A percentile compares a stretch with the other conserved stretches of the same genome.
Conservation (phyloP, 2,329 filamentous ascomycete species). For the Nemania abortiva region DNA sequence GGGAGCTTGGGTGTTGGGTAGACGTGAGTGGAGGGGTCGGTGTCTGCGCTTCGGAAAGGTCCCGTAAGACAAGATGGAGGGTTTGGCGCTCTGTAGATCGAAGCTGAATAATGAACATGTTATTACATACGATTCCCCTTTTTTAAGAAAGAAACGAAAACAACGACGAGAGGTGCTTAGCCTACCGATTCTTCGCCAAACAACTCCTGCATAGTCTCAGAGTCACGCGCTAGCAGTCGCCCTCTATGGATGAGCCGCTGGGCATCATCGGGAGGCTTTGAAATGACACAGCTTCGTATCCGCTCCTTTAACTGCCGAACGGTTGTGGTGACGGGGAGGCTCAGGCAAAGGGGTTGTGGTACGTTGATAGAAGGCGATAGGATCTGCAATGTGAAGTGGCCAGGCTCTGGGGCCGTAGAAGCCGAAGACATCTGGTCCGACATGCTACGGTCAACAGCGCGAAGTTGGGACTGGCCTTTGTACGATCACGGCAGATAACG, state of each 20-base stretch:
- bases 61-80: slow-evolving; percentile 53
- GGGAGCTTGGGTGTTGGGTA: slow-evolving; percentile 36
- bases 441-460: not conserved
- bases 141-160: too few species aligned
- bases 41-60: slow-evolving; percentile 46
- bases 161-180: slow-evolving; percentile 15
- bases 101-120: slow-evolving; percentile 41
- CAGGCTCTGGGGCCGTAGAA: slow-evolving; percentile 45
- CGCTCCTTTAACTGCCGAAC: slow-evolving; percentile 69
- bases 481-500: slow-evolving; percentile 2
- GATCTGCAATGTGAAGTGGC: slow-evolving; percentile 66
- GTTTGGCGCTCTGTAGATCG: slow-evolving; percentile 47
- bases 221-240: slow-evolving; percentile 65
- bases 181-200: slow-evolving; percentile 68
- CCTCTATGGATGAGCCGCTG: slow-evolving; percentile 73
- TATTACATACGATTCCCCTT: too few species aligned
- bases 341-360: slow-evolving; percentile 63
- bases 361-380: slow-evolving; percentile 70
- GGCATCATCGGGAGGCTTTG: slow-evolving; percentile 64
- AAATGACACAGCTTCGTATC: slow-evolving; percentile 64
- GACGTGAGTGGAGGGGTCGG: slow-evolving; percentile 35
- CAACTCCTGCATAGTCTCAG: slow-evolving; percentile 67
- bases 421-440: slow-evolving; percentile 43
- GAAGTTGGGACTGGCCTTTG: not conserved
- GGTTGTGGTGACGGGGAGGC: slow-evolving; percentile 63